These are phyloP conservation scores for Eugenia klotzschiana DNA, from an alignment of 441 rosid species.

Conservation along the genomic window DNA sequence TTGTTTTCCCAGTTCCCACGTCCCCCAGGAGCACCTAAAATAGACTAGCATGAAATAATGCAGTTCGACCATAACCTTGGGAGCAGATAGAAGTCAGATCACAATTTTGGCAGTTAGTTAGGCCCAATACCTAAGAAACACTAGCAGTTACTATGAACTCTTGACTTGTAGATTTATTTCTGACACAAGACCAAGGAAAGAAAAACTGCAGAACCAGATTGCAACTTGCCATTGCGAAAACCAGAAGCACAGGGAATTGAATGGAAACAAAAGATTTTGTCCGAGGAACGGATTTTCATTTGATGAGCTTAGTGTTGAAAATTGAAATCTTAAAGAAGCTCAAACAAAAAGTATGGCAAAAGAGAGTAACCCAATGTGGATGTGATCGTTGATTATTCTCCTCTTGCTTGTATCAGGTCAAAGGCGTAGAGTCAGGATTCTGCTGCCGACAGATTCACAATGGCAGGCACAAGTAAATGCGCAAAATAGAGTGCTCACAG, in stretches of 20 bases:
- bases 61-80: background rate
- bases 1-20: slow-evolving; percentile 14
- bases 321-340: background rate
- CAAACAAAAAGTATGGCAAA: background rate
- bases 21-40: slow-evolving; percentile 7
- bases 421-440: background rate
- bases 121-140: background rate
- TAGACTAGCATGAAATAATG: background rate
- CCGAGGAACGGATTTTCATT: background rate
- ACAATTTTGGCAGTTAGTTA: background rate
- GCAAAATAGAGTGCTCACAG: background rate
- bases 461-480: background rate
- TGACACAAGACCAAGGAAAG: background rate
- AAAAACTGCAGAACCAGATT: background rate
- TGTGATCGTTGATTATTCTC: background rate
- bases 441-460: background rate
- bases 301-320: background rate
- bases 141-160: background rate
- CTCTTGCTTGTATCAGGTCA: background rate
- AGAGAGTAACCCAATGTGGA: background rate
- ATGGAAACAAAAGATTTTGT: background rate
- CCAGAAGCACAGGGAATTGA: background rate
- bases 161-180: background rate
- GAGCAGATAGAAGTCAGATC: background rate
- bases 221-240: background rate